These are phyloP conservation scores for Trichoderma gracile DNA, from an alignment of 2,329 filamentous ascomycete genomes.

Conservation along the genomic window DNA sequence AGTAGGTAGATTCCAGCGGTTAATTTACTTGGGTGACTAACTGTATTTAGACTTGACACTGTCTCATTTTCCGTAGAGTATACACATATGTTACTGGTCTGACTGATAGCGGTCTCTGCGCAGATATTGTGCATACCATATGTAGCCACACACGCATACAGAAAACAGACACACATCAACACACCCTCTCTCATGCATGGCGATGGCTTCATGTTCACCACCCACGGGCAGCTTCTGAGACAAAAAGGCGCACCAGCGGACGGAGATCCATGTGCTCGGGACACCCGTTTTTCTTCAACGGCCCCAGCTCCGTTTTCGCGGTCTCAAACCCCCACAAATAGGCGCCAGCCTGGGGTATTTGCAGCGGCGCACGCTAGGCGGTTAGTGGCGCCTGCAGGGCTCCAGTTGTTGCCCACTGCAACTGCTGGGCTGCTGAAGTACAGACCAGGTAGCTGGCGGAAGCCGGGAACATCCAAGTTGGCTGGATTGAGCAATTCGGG, in stretches of 20 bases:
- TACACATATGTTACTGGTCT: too few relatives aligned
- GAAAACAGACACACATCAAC: too few relatives aligned
- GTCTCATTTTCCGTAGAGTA: too few relatives aligned
- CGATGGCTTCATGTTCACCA: background rate
- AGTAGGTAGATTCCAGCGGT: too few relatives aligned
- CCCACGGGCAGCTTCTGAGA: too few relatives aligned
- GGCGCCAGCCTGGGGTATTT: conserved; percentile 21
- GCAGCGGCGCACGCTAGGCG: conserved; percentile 1
- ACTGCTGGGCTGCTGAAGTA: background rate
- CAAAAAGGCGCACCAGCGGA: background rate
- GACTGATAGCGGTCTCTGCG: too few relatives aligned
- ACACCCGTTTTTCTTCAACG: background rate
- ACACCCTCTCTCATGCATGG: background rate
- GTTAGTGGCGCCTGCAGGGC: conserved; percentile 18
- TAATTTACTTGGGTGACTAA: too few relatives aligned
- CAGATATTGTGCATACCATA: too few relatives aligned
- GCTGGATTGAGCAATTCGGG: too few relatives aligned
- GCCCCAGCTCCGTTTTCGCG: conserved; percentile 5
- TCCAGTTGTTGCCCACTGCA: background rate
- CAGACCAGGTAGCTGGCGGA: background rate
- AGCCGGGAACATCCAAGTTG: too few relatives aligned
- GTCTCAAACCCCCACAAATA: conserved; percentile 12
- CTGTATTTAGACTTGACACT: too few relatives aligned
- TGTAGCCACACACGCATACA: too few relatives aligned
- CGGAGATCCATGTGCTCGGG: background rate